These are phyloP conservation scores for Pseudotsuga menziesii DNA, from an alignment of 75 land plant genomes.

Conservation along the genomic window DNA sequence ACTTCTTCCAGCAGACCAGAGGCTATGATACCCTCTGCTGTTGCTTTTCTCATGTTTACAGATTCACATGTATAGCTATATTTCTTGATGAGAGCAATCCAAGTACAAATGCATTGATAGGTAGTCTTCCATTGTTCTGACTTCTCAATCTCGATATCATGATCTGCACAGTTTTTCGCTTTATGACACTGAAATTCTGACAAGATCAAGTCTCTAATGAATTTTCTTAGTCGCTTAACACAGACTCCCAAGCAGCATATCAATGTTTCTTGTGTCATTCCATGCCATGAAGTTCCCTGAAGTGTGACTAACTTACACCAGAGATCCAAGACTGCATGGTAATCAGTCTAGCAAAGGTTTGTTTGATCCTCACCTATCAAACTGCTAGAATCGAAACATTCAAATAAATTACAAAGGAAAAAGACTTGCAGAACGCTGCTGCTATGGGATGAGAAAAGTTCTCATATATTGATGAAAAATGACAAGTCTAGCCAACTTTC, in stretches of 20 bases:
- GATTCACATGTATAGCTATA: conserved; percentile 70
- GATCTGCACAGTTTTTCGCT: conserved; percentile 1
- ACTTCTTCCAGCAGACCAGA: conserved; percentile 71
- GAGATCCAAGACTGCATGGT: conserved; percentile 29
- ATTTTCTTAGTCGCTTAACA: conserved; percentile 32
- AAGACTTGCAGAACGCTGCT: conserved; percentile 59
- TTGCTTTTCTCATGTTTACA: conserved; percentile 78
- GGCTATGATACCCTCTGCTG: conserved; percentile 71
- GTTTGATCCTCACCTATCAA: conserved; percentile 1
- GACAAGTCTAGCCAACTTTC: too few relatives aligned
- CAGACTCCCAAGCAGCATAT: conserved; percentile 78
- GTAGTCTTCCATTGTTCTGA: conserved; percentile 13
- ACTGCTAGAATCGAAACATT: conserved; percentile 10
- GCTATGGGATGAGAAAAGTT: conserved; percentile 20
- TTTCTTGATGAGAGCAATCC: conserved; percentile 40
- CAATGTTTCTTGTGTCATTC: conserved; percentile 56
- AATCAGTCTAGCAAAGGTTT: conserved; percentile 25
- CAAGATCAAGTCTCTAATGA: conserved; percentile 11
- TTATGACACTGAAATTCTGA: conserved; percentile 1
- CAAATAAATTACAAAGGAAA: conserved; percentile 57
- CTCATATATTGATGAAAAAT: too few relatives aligned
- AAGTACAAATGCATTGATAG: conserved; percentile 30
- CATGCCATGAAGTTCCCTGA: conserved; percentile 38
- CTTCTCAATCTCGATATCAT: background rate
- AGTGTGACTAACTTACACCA: conserved; percentile 61